Percentiles rank a stretch among this genome's conserved stretches.
These are phyloP conservation scores for Lactarius indigo DNA, from an alignment of 768 basidiomycete species.

Conservation along the genomic window DNA sequence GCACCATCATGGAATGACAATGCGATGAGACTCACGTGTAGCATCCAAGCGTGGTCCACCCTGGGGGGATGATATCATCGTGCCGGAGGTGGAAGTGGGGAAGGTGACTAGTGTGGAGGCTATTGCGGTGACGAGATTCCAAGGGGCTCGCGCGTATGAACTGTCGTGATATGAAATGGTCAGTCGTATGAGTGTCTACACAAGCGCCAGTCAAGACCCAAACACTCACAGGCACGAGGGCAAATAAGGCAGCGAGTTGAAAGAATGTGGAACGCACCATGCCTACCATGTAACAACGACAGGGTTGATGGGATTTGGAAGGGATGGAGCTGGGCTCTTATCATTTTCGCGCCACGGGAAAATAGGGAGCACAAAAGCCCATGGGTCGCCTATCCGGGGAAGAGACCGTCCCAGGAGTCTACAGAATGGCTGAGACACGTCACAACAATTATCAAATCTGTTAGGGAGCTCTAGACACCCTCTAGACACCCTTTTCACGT, in stretches of 20 bases:
- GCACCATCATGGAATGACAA: background rate
- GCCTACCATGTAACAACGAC: conserved; percentile 10
- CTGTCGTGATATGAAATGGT: background rate
- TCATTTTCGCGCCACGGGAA: background rate
- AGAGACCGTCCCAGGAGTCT: conserved; percentile 4
- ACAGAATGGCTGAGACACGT: conserved; percentile 2
- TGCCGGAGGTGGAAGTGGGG: conserved; percentile 4
- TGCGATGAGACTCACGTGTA: conserved; percentile 45
- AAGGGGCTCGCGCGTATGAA: background rate
- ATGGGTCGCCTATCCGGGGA: conserved; percentile 8
- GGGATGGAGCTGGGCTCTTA: conserved; percentile 7
- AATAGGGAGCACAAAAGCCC: conserved; percentile 6
- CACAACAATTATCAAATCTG: conserved; percentile 6
- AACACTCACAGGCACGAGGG: conserved; percentile 1
- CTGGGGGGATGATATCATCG: conserved; percentile 40
- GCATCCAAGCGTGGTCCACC: conserved; percentile 60
- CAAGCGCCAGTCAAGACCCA: background rate
- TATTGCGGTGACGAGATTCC: background rate
- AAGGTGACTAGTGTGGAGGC: conserved; percentile 8
- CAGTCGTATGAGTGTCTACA: background rate
- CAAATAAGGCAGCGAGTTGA: background rate
- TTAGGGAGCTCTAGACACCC: background rate
- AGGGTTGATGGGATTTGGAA: background rate
- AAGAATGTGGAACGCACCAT: conserved; percentile 10
- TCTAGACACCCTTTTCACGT: background rate